These are phyloP conservation scores for Candida glucosophila DNA, from an alignment of 1,139 yeast genomes.

Conservation along the genomic window DNA sequence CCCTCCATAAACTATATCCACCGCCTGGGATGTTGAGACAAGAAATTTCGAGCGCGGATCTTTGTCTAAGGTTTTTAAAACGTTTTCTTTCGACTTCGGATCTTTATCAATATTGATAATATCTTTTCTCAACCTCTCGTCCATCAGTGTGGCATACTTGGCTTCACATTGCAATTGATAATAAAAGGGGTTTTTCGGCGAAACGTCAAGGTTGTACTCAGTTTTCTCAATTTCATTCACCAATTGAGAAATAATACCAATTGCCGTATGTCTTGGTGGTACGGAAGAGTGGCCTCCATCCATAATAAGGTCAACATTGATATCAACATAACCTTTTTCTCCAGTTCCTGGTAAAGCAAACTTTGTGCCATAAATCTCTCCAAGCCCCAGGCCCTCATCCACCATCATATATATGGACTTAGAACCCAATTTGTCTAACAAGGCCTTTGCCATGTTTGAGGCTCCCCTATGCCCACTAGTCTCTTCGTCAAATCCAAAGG, in stretches of 20 bases:
- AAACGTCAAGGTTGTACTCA: conserved; percentile 24
- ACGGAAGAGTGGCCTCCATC: conserved; percentile 40
- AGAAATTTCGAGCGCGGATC: conserved; percentile 16
- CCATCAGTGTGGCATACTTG: conserved; percentile 15
- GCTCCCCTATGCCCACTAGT: conserved; percentile 33
- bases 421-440: conserved; percentile 24
- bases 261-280: conserved; percentile 40
- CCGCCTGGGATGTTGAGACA: conserved; percentile 28
- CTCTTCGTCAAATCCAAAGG: conserved; percentile 41
- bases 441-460: conserved; percentile 14
- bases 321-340: conserved; percentile 34
- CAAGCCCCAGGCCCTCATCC: conserved; percentile 37
- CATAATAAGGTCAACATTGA: conserved; percentile 24
- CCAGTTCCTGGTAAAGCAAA: conserved; percentile 32
- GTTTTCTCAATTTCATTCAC: conserved; percentile 28
- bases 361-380: conserved; percentile 33
- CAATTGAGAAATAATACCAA: conserved; percentile 35
- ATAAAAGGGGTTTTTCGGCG: conserved; percentile 25
- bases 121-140: conserved; percentile 14
- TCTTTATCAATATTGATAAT: conserved; percentile 28
- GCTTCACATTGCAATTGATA: conserved; percentile 31
- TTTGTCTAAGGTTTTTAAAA: conserved; percentile 11
- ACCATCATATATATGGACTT: conserved; percentile 30
- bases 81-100: conserved; percentile 20
- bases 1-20: conserved; percentile 30